Conservation (phyloP, 2,329 filamentous ascomycete genomes). For the Fusarium illudens region DNA sequence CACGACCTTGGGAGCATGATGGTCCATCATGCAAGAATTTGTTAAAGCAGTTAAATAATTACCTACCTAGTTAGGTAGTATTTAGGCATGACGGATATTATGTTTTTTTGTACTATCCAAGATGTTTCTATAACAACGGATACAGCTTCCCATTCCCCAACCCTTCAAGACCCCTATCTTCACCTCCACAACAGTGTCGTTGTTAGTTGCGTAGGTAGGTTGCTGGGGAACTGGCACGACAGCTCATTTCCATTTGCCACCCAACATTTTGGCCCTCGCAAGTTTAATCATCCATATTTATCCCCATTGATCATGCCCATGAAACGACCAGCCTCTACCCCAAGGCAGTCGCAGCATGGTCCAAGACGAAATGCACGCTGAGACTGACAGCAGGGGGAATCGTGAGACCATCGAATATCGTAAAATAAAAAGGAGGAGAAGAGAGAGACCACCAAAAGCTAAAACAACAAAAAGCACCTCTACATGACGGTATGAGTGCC, state of each 20-base stretch:
- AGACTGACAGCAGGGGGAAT: conserved; percentile 19
- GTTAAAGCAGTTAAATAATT: neutral
- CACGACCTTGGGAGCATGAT: neutral
- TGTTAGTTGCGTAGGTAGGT: conserved; percentile 13
- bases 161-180: neutral
- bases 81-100: neutral
- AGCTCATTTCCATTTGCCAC: conserved; percentile 8
- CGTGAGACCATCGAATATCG: conserved; percentile 33
- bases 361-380: conserved; percentile 10
- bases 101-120: neutral
- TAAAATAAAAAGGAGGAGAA: conserved; percentile 25
- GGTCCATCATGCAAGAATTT: neutral
- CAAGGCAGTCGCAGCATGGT: neutral
- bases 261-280: neutral
- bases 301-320: neutral
- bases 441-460: conserved; percentile 14
- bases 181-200: neutral
- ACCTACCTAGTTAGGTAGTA: neutral
- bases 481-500: conserved; percentile 41
- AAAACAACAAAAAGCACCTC: conserved; percentile 31
- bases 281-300: conserved; percentile 1
- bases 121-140: neutral
- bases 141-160: neutral
- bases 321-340: neutral
- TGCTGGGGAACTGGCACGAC: conserved; percentile 12